Evolutionary conservation across 2,329 filamentous ascomycete genomes (phyloP).

Genomic region (Fusarium veterinarium): DNA sequence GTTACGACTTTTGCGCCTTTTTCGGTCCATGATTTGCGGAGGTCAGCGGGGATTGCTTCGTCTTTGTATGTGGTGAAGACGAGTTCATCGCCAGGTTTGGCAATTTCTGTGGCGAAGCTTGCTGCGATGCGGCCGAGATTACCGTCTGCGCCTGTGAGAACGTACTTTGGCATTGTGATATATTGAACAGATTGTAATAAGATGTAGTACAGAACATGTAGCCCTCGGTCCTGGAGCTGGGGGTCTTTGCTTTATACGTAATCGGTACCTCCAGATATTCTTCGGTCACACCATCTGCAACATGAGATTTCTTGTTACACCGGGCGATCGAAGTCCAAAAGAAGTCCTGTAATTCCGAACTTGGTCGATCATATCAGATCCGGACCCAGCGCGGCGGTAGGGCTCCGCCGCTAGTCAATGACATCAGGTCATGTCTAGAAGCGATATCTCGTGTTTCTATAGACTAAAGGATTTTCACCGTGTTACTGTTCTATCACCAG

Average conservation of each 20-base stretch:
- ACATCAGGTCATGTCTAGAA: conserved; percentile 16
- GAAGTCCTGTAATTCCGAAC: conserved; percentile 26
- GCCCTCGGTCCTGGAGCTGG: too few species aligned
- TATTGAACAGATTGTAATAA: neutral
- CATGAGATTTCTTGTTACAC: neutral
- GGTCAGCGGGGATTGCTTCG: conserved; percentile 29
- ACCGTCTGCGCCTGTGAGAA: conserved; percentile 42
- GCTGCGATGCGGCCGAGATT: conserved; percentile 41
- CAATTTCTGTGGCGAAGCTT: conserved; percentile 37
- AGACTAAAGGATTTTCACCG: neutral
- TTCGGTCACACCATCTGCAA: conserved; percentile 2
- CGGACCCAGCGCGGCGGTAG: conserved; percentile 28
- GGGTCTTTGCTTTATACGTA: too few species aligned
- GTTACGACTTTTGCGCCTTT: conserved; percentile 35
- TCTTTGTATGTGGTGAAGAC: conserved; percentile 40
- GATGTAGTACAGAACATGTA: neutral
- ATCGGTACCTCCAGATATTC: neutral
- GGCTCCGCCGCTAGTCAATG: neutral
- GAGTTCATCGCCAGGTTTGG: conserved; percentile 38
- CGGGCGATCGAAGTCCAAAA: conserved; percentile 16
- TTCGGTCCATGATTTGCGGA: conserved; percentile 32
- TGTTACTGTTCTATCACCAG: neutral
- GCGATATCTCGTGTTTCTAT: conserved; percentile 8
- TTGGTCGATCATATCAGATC: conserved; percentile 18
- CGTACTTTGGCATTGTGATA: conserved; percentile 38